Conservation (phyloP, 1,284 basidiomycete species). For the Athelia psychrophila region DNA sequence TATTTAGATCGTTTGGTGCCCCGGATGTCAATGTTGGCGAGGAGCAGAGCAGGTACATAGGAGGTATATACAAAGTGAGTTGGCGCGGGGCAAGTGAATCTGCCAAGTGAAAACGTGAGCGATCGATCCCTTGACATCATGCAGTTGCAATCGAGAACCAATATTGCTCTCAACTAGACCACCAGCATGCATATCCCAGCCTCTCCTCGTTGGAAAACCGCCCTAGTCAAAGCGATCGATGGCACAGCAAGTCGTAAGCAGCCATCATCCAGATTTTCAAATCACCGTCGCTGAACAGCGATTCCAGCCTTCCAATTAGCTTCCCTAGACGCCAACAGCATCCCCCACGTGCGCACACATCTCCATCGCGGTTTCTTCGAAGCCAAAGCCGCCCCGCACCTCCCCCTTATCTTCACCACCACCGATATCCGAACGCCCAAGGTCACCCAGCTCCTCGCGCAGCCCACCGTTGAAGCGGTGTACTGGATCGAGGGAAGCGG, state of each 20-base stretch:
- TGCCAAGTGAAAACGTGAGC: too few relatives aligned
- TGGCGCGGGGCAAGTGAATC: too few relatives aligned
- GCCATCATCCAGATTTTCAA: not conserved
- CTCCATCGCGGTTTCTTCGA: slow-evolving; percentile 56
- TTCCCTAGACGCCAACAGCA: slow-evolving; percentile 41
- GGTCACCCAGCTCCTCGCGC: slow-evolving; percentile 43
- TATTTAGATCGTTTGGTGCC: too few relatives aligned
- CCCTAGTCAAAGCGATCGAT: not conserved
- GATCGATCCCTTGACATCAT: too few relatives aligned
- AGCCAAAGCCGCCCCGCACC: slow-evolving; percentile 31
- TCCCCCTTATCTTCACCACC: slow-evolving; percentile 54
- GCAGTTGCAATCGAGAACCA: too few relatives aligned
- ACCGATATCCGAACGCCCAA: slow-evolving; percentile 66
- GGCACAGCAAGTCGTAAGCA: not conserved
- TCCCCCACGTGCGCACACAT: slow-evolving; percentile 57
- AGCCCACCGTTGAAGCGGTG: slow-evolving; percentile 45
- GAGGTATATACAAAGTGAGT: too few relatives aligned
- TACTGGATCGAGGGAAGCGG: slow-evolving; percentile 58
- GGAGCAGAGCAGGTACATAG: too few relatives aligned
- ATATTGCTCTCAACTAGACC: too few relatives aligned
- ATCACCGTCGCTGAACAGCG: not conserved
- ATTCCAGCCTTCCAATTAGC: slow-evolving; percentile 59
- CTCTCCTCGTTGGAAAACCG: not conserved
- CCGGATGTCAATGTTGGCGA: too few relatives aligned
- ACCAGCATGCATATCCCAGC: too few relatives aligned